These are phyloP conservation scores for Boletus bicolor DNA, from an alignment of 768 basidiomycete species.

Conservation along the genomic window DNA sequence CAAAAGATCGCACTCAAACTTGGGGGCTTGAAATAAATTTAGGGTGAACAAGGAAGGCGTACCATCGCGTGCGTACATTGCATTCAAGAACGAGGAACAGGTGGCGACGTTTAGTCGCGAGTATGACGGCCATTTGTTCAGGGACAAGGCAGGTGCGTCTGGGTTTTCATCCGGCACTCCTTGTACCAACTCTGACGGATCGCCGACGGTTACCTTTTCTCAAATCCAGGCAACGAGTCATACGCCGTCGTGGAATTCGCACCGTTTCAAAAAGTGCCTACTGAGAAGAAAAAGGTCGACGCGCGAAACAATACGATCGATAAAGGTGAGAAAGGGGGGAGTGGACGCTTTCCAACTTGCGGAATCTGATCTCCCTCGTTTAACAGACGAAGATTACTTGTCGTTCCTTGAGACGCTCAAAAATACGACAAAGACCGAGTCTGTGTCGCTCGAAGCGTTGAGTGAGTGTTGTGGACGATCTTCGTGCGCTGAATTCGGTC, in stretches of 20 bases:
- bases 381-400: slow-evolving; percentile 76
- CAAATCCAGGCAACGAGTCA: slow-evolving; percentile 71
- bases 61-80: slow-evolving; percentile 87
- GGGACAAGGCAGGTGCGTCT: slow-evolving; percentile 78
- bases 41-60: slow-evolving; percentile 84
- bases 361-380: neutral
- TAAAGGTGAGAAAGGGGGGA: slow-evolving; percentile 34
- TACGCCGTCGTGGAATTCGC: slow-evolving; percentile 92
- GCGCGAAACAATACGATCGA: slow-evolving; percentile 85
- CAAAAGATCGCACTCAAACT: too few relatives aligned
- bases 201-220: neutral
- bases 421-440: slow-evolving; percentile 47
- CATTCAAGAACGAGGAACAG: slow-evolving; percentile 74
- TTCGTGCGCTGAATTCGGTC: neutral
- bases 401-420: slow-evolving; percentile 79
- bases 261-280: slow-evolving; percentile 83
- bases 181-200: neutral
- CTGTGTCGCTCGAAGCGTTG: slow-evolving; percentile 60
- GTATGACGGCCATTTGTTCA: slow-evolving; percentile 90
- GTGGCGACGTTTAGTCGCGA: slow-evolving; percentile 73
- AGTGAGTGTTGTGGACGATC: slow-evolving; percentile 1
- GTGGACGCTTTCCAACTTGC: too few relatives aligned
- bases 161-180: too few relatives aligned
- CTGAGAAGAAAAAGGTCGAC: slow-evolving; percentile 74
- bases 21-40: neutral